Evolutionary conservation across 129 eudicot species (phyloP).

Genomic region (Centaurea solstitialis): DNA sequence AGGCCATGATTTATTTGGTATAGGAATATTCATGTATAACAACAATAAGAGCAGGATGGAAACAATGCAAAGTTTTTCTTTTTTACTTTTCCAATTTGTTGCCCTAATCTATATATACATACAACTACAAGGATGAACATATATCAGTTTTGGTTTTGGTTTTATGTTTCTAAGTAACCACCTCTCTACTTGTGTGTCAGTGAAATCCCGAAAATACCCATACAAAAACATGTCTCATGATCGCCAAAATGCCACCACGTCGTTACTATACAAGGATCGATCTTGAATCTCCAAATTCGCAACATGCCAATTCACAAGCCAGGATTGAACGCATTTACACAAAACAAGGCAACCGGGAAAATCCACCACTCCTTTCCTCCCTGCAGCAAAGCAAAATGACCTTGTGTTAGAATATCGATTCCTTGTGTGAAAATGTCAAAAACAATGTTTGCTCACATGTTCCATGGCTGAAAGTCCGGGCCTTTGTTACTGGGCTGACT

Average conservation of each 20-base stretch:
- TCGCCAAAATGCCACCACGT: conserved; percentile 71
- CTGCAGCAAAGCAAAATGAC: conserved; percentile 32
- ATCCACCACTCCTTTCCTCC: conserved; percentile 95
- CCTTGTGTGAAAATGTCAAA: not conserved
- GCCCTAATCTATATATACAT: conserved; percentile 33
- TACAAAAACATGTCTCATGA: conserved; percentile 38
- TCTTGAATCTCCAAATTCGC: conserved; percentile 91
- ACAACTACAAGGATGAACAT: conserved; percentile 12
- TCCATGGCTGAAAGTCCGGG: conserved; percentile 80
- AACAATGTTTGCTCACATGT: conserved; percentile 40
- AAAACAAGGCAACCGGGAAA: conserved; percentile 70
- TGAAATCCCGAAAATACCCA: conserved; percentile 16
- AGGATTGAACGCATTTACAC: conserved; percentile 73
- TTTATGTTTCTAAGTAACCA: conserved; percentile 19
- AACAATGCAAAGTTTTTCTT: conserved; percentile 12
- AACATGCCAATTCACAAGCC: conserved; percentile 76
- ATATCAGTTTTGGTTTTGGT: conserved; percentile 15
- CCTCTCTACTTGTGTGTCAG: conserved; percentile 34
- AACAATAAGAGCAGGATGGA: conserved; percentile 3
- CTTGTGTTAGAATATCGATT: not conserved
- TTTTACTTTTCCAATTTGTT: conserved; percentile 15
- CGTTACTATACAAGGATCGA: conserved; percentile 70
- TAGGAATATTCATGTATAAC: not conserved
- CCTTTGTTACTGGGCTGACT: conserved; percentile 42
- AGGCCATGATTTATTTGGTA: not conserved